phyloP scores from a whole-genome alignment of 225 moss, liverwort and hornwort species.

The Takakia lepidozioides region DNA sequence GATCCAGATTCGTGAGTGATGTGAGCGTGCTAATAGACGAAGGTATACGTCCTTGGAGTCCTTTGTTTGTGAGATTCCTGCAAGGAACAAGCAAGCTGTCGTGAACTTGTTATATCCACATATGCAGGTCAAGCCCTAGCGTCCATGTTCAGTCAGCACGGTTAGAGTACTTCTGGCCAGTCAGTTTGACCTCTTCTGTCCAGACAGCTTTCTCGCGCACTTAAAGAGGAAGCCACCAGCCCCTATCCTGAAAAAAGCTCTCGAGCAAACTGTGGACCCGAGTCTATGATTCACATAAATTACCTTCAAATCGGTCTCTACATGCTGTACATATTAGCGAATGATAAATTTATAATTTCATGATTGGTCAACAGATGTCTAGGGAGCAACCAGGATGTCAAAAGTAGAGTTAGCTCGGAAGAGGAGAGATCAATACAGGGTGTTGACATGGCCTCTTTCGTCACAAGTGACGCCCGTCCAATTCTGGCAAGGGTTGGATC shows the following conservation, averaged over 20 bases:
- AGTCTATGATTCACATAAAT: too few relatives aligned
- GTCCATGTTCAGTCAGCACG: too few relatives aligned
- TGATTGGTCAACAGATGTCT: background rate
- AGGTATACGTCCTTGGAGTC: slow-evolving; percentile 17
- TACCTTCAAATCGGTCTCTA: too few relatives aligned
- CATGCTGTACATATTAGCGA: background rate
- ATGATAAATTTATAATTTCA: background rate
- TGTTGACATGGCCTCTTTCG: slow-evolving; percentile 14
- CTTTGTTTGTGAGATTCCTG: slow-evolving; percentile 23
- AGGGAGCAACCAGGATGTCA: background rate
- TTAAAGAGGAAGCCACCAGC: too few relatives aligned
- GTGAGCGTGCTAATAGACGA: slow-evolving; percentile 18
- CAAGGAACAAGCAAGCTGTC: too few relatives aligned
- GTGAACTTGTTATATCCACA: too few relatives aligned
- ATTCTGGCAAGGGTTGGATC: slow-evolving; percentile 13
- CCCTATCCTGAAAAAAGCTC: too few relatives aligned
- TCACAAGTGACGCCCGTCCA: slow-evolving; percentile 28
- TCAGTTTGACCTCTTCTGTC: too few relatives aligned
- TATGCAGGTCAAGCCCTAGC: too few relatives aligned
- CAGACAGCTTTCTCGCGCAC: too few relatives aligned
- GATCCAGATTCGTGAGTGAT: slow-evolving; percentile 21
- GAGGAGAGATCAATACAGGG: slow-evolving; percentile 8
- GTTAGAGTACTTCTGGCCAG: too few relatives aligned
- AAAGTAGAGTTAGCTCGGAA: background rate
- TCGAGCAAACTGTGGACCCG: too few relatives aligned